These are phyloP conservation scores for Xylaria cubensis DNA, from an alignment of 495 filamentous ascomycete species.

Conservation along the genomic window DNA sequence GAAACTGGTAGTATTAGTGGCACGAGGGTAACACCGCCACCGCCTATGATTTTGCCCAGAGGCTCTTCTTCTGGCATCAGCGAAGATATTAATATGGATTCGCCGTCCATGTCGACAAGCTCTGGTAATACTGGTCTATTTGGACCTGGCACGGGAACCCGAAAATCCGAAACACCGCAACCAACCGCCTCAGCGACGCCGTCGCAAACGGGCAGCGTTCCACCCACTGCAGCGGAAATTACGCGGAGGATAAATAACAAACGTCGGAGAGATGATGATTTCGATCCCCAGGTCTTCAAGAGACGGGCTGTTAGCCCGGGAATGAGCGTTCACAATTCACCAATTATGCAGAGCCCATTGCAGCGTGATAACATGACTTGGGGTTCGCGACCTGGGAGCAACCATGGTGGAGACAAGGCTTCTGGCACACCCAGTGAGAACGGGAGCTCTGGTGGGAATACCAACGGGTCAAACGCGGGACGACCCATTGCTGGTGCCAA, in stretches of 20 bases:
- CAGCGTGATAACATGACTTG: conserved; percentile 73
- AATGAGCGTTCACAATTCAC: conserved; percentile 84
- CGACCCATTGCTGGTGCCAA: conserved; percentile 35
- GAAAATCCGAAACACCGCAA: conserved; percentile 49
- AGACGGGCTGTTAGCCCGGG: conserved; percentile 91
- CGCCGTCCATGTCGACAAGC: conserved; percentile 63
- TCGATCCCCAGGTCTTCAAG: conserved; percentile 90
- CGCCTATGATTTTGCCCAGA: conserved; percentile 58
- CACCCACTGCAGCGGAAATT: conserved; percentile 68
- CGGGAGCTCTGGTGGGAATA: conserved; percentile 40
- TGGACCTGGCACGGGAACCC: conserved; percentile 28
- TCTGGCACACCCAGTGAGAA: conserved; percentile 51
- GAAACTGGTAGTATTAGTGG: conserved; percentile 57
- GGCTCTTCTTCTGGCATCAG: conserved; percentile 68
- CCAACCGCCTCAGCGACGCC: conserved; percentile 49
- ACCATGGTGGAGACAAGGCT: conserved; percentile 57
- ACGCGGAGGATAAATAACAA: conserved; percentile 73
- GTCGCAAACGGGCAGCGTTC: conserved; percentile 39
- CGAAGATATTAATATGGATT: conserved; percentile 81
- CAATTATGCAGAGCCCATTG: conserved; percentile 82
- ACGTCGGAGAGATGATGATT: conserved; percentile 86
- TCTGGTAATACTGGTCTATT: conserved; percentile 33
- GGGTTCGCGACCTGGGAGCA: conserved; percentile 71
- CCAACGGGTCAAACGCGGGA: conserved; percentile 35
- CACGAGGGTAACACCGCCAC: conserved; percentile 69